Base-by-base conservation (phyloP, 129 eudicot species). In the Solidago caesia region DNA sequence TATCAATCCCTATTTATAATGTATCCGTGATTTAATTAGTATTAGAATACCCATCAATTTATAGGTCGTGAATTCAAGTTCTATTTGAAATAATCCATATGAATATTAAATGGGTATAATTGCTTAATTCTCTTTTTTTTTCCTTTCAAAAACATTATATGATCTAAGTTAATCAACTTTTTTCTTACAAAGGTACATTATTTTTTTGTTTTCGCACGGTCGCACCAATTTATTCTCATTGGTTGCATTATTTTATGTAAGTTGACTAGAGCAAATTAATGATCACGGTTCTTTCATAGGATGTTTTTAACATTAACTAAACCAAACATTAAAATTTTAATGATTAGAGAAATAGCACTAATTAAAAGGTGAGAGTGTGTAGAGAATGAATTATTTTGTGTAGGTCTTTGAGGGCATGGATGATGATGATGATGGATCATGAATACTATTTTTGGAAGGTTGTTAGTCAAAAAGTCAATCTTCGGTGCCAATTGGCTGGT, bases 371-470 rank as follows among this genome's bases (percentile, higher is more conserved):
- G 71, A 53, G 44, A 15, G 74, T 33, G 74, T 79, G 70, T 44
- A 26, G 12, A 73, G 45, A 44, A 15, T 65, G 78, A 79, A 79
- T 73, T 65, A 56, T 55, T 57, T 44, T 73, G 83, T 72, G 64
- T 66, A 56, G 74, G 69, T 65, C 58, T 79, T 57, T 21, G 6
- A 56, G 68, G 74, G 74, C 64, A 73, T 65, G 61, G 49, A 14
- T 47, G 75, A 68, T 69, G 78, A 74, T 74, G 71, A 72, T 58
- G 68, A 79, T 46, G 74, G 57, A 64, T 53, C 73, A 72, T 78
- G 73, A 77, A 55, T 79, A 21, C 78, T 55, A 58, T 55, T 65
- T 60, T 73, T 73, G 11, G 74, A 73, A 44, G 56, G 74, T 25
- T 26, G 16, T 66, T 33, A 63, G 79, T 72, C 64, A 72, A 79